phyloP scores from a whole-genome alignment of 768 basidiomycete species.

The Calocybe cyanea region DNA sequence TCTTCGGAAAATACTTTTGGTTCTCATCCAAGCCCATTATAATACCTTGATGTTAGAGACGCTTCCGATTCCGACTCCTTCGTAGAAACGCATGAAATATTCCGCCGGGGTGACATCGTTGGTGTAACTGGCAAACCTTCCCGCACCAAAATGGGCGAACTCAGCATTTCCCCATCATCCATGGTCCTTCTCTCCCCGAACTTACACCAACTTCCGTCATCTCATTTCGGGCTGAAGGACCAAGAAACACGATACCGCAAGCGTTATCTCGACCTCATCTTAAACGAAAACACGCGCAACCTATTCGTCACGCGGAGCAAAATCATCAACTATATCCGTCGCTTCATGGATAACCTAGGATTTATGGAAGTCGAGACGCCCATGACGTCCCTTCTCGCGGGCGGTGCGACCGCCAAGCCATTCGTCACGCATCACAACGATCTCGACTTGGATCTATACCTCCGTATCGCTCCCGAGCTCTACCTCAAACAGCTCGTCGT shows the following conservation, averaged over 20 bases:
- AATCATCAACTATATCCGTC: constrained; percentile 90
- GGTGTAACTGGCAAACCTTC: constrained; percentile 87
- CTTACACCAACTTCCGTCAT: constrained; percentile 91
- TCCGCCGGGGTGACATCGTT: constrained; percentile 95
- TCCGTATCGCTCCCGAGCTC: constrained; percentile 96
- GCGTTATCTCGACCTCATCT: constrained; percentile 97
- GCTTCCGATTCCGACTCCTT: constrained; percentile 63
- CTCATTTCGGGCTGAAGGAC: constrained; percentile 93
- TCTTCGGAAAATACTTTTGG: constrained; percentile 23
- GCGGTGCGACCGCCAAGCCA: constrained; percentile 97
- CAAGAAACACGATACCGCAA: constrained; percentile 97
- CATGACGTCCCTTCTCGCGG: constrained; percentile 94
- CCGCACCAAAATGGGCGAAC: constrained; percentile 93
- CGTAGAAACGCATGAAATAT: constrained; percentile 69
- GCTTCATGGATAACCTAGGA: constrained; percentile 84
- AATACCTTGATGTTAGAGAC: constrained; percentile 40
- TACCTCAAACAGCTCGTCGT: constrained; percentile 98
- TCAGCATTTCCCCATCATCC: constrained; percentile 78
- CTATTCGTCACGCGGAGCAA: constrained; percentile 88
- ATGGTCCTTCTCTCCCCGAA: constrained; percentile 93
- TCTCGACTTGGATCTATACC: constrained; percentile 91
- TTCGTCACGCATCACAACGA: constrained; percentile 99
- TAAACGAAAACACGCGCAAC: constrained; percentile 84
- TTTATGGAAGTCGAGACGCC: constrained; percentile 99
- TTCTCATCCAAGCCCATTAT: background rate